These are phyloP conservation scores for Talaromyces sp. DNA, from an alignment of 2,329 filamentous ascomycete genomes.

Conservation along the genomic window DNA sequence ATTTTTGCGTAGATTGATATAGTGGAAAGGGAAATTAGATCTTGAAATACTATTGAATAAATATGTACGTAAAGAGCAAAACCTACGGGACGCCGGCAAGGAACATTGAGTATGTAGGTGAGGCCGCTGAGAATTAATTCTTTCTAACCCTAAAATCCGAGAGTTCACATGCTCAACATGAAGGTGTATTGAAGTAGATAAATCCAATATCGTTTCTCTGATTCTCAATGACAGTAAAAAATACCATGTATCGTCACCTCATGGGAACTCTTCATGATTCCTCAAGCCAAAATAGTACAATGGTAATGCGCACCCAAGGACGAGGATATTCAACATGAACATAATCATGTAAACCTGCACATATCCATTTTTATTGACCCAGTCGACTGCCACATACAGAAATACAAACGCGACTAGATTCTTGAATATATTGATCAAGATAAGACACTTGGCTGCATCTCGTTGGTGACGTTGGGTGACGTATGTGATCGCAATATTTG, in stretches of 20 bases:
- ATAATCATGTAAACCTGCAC: conserved; percentile 11
- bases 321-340: conserved; percentile 7
- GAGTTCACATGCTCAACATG: neutral
- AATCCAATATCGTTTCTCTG: neutral
- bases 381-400: conserved; percentile 16
- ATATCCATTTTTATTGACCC: conserved; percentile 9
- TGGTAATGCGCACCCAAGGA: neutral
- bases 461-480: neutral
- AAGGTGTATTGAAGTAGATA: neutral
- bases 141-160: neutral
- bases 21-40: no score
- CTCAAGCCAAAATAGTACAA: neutral
- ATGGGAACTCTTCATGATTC: neutral
- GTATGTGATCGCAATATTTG: neutral
- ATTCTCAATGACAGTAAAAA: neutral
- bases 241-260: neutral
- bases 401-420: conserved; percentile 18
- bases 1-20: conserved; percentile 1
- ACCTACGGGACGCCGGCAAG: neutral
- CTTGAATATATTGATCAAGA: conserved; percentile 14
- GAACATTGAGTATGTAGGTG: neutral
- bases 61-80: neutral
- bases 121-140: neutral
- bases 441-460: conserved; percentile 12
- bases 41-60: neutral